phyloP scores from a whole-genome alignment of 352 stramenopile species.

The Phytopythium montanum region DNA sequence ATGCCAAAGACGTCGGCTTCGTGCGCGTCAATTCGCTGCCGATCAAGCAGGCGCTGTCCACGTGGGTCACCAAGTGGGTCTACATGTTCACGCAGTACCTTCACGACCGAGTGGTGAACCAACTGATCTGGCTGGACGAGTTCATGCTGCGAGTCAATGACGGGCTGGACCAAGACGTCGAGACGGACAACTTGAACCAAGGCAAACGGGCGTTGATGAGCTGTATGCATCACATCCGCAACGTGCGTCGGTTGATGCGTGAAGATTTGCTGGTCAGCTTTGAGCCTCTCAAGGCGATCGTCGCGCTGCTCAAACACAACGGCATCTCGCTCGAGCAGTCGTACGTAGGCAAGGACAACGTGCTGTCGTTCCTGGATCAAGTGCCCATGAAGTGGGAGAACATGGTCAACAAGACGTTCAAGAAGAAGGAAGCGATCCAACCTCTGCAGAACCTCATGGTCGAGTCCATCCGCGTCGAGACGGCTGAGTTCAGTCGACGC shows the following conservation, averaged over 20 bases:
- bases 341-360: conserved; percentile 80
- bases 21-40: conserved; percentile 91
- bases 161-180: conserved; percentile 69
- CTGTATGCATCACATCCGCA: conserved; percentile 88
- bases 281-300: conserved; percentile 69
- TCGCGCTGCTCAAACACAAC: conserved; percentile 79
- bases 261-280: conserved; percentile 80
- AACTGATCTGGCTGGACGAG: conserved; percentile 81
- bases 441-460: conserved; percentile 88
- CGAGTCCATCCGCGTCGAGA: conserved; percentile 72
- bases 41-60: conserved; percentile 93
- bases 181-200: conserved; percentile 32
- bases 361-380: conserved; percentile 84
- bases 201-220: conserved; percentile 71
- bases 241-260: conserved; percentile 82
- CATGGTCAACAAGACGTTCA: conserved; percentile 92
- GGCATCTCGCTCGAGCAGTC: conserved; percentile 89
- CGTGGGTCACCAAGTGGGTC: conserved; percentile 95
- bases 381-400: conserved; percentile 89
- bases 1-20: conserved; percentile 87
- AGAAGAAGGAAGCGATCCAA: conserved; percentile 91
- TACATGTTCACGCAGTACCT: conserved; percentile 94
- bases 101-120: conserved; percentile 84
- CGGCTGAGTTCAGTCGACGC: conserved; percentile 67
- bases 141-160: conserved; percentile 80